phyloP scores from a whole-genome alignment of 1,284 basidiomycete genomes.

The Tilletia setariae region DNA sequence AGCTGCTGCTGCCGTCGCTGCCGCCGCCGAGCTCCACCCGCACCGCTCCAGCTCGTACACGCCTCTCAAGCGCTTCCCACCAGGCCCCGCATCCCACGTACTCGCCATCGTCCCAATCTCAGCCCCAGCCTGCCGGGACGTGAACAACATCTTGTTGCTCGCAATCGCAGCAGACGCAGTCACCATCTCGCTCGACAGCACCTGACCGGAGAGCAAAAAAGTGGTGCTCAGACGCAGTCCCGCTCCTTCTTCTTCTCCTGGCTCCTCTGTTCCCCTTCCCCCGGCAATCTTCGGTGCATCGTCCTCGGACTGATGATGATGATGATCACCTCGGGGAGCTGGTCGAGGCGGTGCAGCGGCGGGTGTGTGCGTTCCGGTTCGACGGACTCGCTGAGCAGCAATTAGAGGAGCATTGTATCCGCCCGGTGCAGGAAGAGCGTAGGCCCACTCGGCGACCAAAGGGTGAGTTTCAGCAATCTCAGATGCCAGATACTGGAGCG shows the following conservation, averaged over 20 bases:
- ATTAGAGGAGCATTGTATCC: background rate
- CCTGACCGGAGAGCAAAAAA: background rate
- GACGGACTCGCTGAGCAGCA: background rate
- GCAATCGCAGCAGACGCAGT: background rate
- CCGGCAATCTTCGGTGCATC: background rate
- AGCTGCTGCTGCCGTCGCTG: background rate
- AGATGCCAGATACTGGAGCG: background rate
- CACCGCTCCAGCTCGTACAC: background rate
- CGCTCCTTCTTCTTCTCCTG: background rate
- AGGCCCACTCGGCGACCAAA: background rate
- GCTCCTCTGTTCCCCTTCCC: too few relatives aligned
- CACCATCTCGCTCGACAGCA: background rate
- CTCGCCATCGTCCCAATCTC: constrained; percentile 1
- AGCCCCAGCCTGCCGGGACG: background rate
- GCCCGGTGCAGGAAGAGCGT: background rate
- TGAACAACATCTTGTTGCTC: background rate
- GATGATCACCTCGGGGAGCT: background rate
- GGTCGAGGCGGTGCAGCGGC: background rate
- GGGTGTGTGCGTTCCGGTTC: background rate
- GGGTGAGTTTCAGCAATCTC: background rate
- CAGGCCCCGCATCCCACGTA: constrained; percentile 2
- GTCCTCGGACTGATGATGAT: background rate
- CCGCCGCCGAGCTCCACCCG: background rate
- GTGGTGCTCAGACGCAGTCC: background rate
- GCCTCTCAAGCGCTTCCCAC: background rate